Evolutionary conservation across 192 early-diverging fungal genomes (phyloP).

Genomic region (Backusella psychrophila): DNA sequence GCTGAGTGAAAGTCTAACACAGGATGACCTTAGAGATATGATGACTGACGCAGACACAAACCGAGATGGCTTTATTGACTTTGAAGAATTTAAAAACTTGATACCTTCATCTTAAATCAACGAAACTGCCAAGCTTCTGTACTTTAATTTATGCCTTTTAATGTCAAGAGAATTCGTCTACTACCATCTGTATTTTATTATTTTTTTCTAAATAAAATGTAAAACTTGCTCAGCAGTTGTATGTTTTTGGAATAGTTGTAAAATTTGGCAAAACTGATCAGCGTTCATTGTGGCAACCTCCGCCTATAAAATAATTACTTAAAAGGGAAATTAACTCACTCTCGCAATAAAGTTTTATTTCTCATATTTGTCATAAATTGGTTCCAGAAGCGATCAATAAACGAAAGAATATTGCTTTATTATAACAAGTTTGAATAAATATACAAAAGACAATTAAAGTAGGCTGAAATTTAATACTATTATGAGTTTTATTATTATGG

Average conservation of each 20-base stretch:
- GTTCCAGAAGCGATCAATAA: too few species aligned
- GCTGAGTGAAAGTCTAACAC: slow-evolving; percentile 21
- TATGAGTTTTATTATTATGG: neutral
- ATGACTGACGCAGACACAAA: slow-evolving; percentile 34
- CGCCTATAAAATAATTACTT: neutral
- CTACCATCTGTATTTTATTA: neutral
- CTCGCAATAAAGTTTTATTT: neutral
- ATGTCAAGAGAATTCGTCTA: neutral
- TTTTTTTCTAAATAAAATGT: neutral
- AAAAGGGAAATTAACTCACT: neutral
- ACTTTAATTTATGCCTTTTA: neutral
- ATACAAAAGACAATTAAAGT: too few species aligned
- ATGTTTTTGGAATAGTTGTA: neutral
- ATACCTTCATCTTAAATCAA: neutral
- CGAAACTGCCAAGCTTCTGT: neutral
- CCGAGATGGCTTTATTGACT: slow-evolving; percentile 34
- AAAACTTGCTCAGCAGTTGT: neutral
- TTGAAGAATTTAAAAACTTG: slow-evolving; percentile 36
- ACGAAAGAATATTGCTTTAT: too few species aligned
- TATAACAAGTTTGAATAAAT: too few species aligned
- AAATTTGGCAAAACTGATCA: neutral
- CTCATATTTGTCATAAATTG: neutral
- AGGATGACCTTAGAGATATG: slow-evolving; percentile 27
- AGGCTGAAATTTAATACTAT: neutral
- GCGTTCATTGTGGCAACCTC: neutral